These are phyloP conservation scores for Violaceomyces palustris DNA, from an alignment of 1,284 basidiomycete species.

Conservation along the genomic window DNA sequence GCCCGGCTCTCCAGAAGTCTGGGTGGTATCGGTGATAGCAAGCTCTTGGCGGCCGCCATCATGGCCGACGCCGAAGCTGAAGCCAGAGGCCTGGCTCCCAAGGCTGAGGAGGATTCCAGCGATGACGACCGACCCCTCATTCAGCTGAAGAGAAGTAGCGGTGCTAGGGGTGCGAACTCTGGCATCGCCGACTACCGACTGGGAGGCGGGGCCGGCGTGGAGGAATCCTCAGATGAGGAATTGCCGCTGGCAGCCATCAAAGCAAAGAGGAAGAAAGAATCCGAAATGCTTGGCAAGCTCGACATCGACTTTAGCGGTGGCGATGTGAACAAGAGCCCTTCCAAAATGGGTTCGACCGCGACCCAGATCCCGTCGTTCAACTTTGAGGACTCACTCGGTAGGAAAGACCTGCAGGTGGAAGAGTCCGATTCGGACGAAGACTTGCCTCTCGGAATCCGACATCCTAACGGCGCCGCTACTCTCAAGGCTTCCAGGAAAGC, in stretches of 20 bases:
- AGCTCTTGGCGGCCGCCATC: no score
- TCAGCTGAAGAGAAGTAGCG: conserved; percentile 36
- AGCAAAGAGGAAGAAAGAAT: conserved; percentile 26
- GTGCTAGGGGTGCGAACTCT: no score
- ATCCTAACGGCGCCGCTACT: conserved; percentile 20
- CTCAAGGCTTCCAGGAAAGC: conserved; percentile 11
- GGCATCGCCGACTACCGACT: no score
- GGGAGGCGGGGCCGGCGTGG: conserved; percentile 2
- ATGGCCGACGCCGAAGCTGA: no score
- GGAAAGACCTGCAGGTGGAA: conserved; percentile 1
- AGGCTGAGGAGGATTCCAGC: no score
- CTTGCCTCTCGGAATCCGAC: conserved; percentile 31
- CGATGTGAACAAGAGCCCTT: no score
- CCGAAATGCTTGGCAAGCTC: conserved; percentile 21
- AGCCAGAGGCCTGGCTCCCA: no score
- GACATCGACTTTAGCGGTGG: conserved; percentile 24
- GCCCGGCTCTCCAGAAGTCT: conserved; percentile 4
- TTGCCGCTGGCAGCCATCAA: conserved; percentile 35
- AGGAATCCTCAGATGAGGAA: conserved; percentile 38
- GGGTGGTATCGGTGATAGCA: not conserved
- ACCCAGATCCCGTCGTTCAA: no score
- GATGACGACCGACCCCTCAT: conserved; percentile 41
- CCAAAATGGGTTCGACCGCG: no score
- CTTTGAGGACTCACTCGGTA: no score
- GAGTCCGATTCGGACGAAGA: conserved; percentile 39